Conservation (phyloP, 169 alveolate genomes). For the Miamiensis avidus region DNA sequence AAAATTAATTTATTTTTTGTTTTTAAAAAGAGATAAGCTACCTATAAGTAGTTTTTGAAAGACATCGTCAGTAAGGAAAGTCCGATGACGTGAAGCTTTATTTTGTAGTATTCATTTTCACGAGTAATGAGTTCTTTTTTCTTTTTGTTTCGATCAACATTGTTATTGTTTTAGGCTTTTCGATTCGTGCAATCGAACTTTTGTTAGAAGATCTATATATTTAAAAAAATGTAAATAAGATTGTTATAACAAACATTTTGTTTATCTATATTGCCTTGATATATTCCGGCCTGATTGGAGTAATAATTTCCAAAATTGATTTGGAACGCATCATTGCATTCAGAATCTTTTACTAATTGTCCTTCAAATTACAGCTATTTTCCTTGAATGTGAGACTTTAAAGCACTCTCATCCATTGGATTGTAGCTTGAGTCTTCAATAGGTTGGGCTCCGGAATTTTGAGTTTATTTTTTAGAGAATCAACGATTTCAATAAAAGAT, state of each 20-base stretch:
- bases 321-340: background rate
- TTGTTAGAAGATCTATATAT: no score
- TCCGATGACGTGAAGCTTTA: background rate
- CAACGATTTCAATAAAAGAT: no score
- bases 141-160: no score
- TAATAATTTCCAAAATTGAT: background rate
- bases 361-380: background rate
- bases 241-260: no score
- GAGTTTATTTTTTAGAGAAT: no score
- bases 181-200: no score
- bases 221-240: no score
- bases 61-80: background rate
- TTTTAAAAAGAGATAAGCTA: background rate
- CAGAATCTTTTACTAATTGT: background rate
- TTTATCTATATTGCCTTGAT: background rate
- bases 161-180: background rate
- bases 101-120: background rate
- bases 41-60: background rate
- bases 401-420: background rate
- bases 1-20: background rate
- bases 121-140: background rate
- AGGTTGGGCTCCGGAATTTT: background rate
- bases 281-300: background rate
- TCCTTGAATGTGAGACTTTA: background rate
- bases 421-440: background rate